A percentile compares a stretch with the other conserved stretches of the same genome.
phyloP scores from a whole-genome alignment of 352 stramenopile species.

The Globisporangium uncinulatum region DNA sequence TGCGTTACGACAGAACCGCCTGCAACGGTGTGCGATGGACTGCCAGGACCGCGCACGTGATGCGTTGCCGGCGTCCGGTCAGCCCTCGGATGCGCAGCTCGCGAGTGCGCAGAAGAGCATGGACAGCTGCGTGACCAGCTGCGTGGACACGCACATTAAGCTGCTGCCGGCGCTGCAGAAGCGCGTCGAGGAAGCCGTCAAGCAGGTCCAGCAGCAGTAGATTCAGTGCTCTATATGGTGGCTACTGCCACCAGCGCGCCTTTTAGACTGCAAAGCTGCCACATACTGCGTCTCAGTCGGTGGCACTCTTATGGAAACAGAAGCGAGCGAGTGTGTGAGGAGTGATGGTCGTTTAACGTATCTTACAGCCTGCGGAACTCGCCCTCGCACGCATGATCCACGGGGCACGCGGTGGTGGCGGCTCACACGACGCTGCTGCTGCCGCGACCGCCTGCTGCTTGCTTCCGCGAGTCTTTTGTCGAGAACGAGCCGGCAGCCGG shows the following conservation, averaged over 20 bases:
- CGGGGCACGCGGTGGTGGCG: not conserved
- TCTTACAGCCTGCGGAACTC: conserved; percentile 1
- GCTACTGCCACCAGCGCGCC: too few relatives aligned
- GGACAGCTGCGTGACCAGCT: conserved; percentile 59
- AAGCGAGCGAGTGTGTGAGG: too few relatives aligned
- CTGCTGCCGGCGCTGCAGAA: conserved; percentile 69
- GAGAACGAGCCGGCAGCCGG: conserved; percentile 9
- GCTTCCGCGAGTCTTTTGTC: conserved; percentile 13
- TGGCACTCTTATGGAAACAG: too few relatives aligned
- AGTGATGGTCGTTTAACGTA: not conserved
- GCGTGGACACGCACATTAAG: conserved; percentile 73
- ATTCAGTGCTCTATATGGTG: too few relatives aligned
- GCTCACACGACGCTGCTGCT: conserved; percentile 32
- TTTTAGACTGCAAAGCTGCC: too few relatives aligned
- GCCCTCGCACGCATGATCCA: too few relatives aligned
- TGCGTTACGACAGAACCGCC: conserved; percentile 39
- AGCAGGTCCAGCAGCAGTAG: conserved; percentile 61
- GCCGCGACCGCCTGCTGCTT: conserved; percentile 30
- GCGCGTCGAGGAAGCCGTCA: conserved; percentile 65
- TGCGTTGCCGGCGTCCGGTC: conserved; percentile 42
- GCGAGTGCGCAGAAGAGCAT: conserved; percentile 66
- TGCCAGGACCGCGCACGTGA: conserved; percentile 83
- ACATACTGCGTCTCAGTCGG: too few relatives aligned
- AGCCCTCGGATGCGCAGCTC: conserved; percentile 69
- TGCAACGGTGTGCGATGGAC: conserved; percentile 83